Evolutionary conservation across 2,329 filamentous ascomycete species (phyloP).

Genomic region (Colletotrichum gloeosporioides): DNA sequence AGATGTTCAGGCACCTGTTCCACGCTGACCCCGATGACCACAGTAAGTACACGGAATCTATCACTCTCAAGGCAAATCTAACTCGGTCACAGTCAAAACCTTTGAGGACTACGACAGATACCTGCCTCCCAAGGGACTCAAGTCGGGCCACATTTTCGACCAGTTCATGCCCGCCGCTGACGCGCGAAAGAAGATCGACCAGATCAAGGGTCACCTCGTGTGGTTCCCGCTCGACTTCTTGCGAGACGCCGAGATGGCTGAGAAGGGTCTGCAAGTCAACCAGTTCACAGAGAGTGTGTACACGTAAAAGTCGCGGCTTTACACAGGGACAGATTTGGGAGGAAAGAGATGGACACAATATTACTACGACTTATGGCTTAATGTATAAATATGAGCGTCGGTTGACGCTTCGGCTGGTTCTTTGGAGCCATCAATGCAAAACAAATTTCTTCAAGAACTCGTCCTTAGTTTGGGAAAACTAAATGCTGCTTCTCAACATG

Average conservation of each 20-base stretch:
- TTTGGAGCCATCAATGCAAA: background rate
- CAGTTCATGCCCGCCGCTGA: slow-evolving; percentile 75
- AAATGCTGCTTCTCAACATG: background rate
- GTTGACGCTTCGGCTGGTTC: background rate
- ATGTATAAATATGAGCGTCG: background rate
- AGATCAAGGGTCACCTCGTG: slow-evolving; percentile 83
- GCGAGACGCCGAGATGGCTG: slow-evolving; percentile 85
- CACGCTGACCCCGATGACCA: slow-evolving; percentile 89
- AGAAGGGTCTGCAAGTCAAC: slow-evolving; percentile 87
- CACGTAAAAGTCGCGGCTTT: slow-evolving; percentile 50
- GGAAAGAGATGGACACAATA: background rate
- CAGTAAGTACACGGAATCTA: slow-evolving; percentile 51
- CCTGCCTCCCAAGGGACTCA: slow-evolving; percentile 71
- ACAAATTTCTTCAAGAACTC: background rate
- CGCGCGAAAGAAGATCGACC: slow-evolving; percentile 75
- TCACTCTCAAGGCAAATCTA: slow-evolving; percentile 8
- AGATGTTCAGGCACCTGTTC: slow-evolving; percentile 79
- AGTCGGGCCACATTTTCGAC: slow-evolving; percentile 87
- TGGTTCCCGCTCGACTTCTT: slow-evolving; percentile 96
- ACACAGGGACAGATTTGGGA: slow-evolving; percentile 53
- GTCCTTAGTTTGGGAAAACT: fast-evolving
- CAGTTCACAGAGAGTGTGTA: slow-evolving; percentile 86
- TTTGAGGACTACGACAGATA: slow-evolving; percentile 92
- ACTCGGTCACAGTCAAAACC: slow-evolving; percentile 66
- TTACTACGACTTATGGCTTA: background rate